Evolutionary conservation across 2,329 filamentous ascomycete species (phyloP), one percentile per base, ranked within the genome.

Genomic region (Fusarium denticulatum): DNA sequence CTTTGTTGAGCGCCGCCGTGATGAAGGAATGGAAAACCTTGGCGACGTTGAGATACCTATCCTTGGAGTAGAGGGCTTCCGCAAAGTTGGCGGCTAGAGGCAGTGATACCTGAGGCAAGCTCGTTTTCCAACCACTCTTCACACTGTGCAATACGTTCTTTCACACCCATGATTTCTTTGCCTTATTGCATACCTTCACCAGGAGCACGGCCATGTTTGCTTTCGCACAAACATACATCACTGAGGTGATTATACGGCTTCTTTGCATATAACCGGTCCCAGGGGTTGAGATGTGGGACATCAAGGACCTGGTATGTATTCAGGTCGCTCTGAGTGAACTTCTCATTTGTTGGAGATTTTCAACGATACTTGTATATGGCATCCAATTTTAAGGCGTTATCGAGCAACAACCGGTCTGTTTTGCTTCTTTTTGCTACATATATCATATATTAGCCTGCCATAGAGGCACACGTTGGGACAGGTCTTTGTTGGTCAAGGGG

Each of bases 1-100:
- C 78, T 96, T 96, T 81, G 90, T 94, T 37, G 93, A 96, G 66
- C 87, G 93, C 50, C 88, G 94, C 61, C 90, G 91, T 58, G 90
- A 90, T 52, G 94, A 96, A 79, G 93, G 93, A 49, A 89, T 95
- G 15, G 86, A 89, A 5, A 85, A 85, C 1, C 88, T 94, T 67
- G 86, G 84, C 73, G 89, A 91, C 47, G 90, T 96, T 46, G 93
- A 96, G 81, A 83, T 86, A 7, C 85, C 83, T 4, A 76, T 80
- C 24, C 80, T 86, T 7, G 80, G 79, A 20, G 80, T 85, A 4
- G 84, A 86, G 60, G 83, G 83, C 18, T 84, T 85, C 69, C 82
- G 84, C 60, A 83, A 80, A 67, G 70, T 78, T 28, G 79, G 77
- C 47, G 80, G 76, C 28, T 83, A 81, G 63, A 45, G 43, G 42